Evolutionary conservation across 208 protist species (phyloP).

Genomic region (Tritrichomonas foetus): DNA sequence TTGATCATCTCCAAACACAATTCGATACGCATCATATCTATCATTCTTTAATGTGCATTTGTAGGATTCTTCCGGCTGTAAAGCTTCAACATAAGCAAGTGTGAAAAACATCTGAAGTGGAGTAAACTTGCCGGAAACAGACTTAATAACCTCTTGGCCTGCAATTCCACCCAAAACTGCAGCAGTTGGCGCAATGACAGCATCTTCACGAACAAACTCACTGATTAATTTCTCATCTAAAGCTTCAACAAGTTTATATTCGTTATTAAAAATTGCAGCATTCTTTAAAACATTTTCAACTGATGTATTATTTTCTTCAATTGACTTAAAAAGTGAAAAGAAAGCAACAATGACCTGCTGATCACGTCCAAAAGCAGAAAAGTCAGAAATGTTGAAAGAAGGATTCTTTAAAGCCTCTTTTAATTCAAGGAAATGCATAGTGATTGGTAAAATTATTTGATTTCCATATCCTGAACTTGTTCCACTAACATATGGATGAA

Average conservation of each 20-base stretch:
- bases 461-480: slow-evolving; percentile 50
- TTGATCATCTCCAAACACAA: slow-evolving; percentile 81
- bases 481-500: slow-evolving; percentile 45
- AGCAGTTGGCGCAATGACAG: slow-evolving; percentile 50
- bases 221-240: not conserved
- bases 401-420: slow-evolving; percentile 38
- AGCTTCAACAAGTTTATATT: not conserved
- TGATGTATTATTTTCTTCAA: not conserved
- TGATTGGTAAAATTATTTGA: slow-evolving; percentile 30
- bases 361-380: not conserved
- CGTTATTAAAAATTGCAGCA: too few species aligned
- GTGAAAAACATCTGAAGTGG: slow-evolving; percentile 56
- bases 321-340: not conserved
- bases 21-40: slow-evolving; percentile 85
- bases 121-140: slow-evolving; percentile 62
- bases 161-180: slow-evolving; percentile 64
- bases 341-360: slow-evolving; percentile 30
- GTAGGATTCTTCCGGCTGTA: not conserved
- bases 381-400: not conserved
- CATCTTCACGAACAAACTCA: not conserved
- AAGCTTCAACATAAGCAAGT: not conserved
- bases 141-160: slow-evolving; percentile 66
- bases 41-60: slow-evolving; percentile 36
- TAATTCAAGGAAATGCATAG: slow-evolving; percentile 39
- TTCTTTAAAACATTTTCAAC: not conserved